Percentiles rank a stretch among this genome's conserved stretches.
Evolutionary conservation across 441 rosid genomes (phyloP).

Genomic region (Bocquillonia castaneifolia): DNA sequence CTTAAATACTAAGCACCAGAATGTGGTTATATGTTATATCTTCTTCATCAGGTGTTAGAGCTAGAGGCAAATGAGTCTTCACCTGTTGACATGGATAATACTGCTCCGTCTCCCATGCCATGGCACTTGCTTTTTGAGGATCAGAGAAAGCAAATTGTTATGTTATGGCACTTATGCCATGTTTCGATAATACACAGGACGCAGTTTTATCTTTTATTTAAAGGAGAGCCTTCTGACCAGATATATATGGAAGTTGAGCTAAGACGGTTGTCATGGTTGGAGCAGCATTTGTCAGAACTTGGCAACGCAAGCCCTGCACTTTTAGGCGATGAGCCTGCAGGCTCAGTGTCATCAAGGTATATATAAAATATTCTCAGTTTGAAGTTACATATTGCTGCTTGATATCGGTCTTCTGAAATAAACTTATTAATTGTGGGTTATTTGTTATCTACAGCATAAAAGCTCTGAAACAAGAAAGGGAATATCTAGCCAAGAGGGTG

Average conservation of each 20-base stretch:
- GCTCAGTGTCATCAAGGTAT: constrained; percentile 79
- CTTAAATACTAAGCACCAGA: neutral
- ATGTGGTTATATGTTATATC: neutral
- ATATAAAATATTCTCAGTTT: neutral
- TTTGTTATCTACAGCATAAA: constrained; percentile 44
- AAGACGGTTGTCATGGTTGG: constrained; percentile 77
- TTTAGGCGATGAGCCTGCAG: constrained; percentile 80
- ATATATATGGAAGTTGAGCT: constrained; percentile 95
- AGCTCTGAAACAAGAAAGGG: constrained; percentile 83
- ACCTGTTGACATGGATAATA: constrained; percentile 30
- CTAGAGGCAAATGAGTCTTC: constrained; percentile 59
- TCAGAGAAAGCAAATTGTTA: constrained; percentile 74
- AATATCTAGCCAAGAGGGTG: constrained; percentile 73
- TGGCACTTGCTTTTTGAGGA: constrained; percentile 72
- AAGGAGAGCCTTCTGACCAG: constrained; percentile 76
- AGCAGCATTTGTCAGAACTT: constrained; percentile 82
- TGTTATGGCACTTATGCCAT: constrained; percentile 96
- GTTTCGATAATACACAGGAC: constrained; percentile 77
- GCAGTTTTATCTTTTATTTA: constrained; percentile 72
- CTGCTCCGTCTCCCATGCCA: constrained; percentile 53
- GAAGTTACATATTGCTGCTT: neutral
- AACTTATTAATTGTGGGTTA: neutral
- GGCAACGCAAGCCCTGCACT: constrained; percentile 95
- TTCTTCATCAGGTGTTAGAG: constrained; percentile 60
- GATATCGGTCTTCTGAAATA: neutral